Evolutionary conservation across 2,329 filamentous ascomycete genomes (phyloP).

Genomic region (Colletotrichum sp.): DNA sequence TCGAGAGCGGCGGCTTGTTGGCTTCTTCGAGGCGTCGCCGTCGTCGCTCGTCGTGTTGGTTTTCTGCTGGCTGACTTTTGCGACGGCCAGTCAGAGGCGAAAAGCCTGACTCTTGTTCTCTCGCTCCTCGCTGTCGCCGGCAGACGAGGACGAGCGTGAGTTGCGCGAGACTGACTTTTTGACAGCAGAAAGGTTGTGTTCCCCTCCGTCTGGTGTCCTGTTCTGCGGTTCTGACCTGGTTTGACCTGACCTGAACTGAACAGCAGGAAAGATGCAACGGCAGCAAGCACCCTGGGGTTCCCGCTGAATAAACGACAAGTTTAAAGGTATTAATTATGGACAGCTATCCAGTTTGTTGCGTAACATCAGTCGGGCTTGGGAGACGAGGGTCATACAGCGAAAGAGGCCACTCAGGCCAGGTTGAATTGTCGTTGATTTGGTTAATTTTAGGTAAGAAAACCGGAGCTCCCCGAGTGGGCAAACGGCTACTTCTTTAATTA

Average conservation of each 20-base stretch:
- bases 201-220: not conserved
- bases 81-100: not conserved
- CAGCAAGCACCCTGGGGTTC: not conserved
- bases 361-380: not conserved
- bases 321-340: constrained; percentile 6
- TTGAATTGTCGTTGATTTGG: not conserved
- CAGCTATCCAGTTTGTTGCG: not conserved
- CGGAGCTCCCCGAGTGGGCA: not conserved
- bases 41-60: not conserved
- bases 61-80: not conserved
- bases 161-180: not conserved
- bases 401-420: not conserved
- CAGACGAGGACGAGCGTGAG: not conserved
- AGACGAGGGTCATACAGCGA: not conserved
- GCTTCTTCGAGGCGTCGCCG: not conserved
- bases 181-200: not conserved
- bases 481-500: not conserved
- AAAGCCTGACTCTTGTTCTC: not conserved
- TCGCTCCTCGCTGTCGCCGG: not conserved
- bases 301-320: constrained; percentile 7
- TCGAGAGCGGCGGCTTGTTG: not conserved
- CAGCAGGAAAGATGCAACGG: not conserved
- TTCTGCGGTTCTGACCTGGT: not conserved
- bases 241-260: not conserved
- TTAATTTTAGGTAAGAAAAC: not conserved